Base-by-base conservation (phyloP, 2,329 filamentous ascomycete species). In the Conoideocrella luteorostrata region DNA sequence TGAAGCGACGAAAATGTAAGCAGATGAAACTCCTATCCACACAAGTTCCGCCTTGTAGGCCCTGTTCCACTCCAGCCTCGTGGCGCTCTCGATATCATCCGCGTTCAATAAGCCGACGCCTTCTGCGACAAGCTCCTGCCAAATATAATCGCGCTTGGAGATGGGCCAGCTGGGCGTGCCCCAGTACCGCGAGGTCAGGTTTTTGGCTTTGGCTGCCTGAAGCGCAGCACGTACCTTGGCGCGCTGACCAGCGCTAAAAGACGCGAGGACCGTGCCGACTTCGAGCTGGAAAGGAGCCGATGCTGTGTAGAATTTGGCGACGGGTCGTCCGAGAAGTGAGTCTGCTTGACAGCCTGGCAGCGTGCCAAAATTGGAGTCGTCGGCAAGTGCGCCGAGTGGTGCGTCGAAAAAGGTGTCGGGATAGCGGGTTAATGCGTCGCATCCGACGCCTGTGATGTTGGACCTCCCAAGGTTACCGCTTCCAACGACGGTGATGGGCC, bases 361-460 rank as follows among this genome's bases (percentile, higher is more conserved):
- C 10, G 23, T 35, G 17, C 42, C 46, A 6, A 26, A 45, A 7
- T 33, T 43, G 10, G 42, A 32, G 2, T 22, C 28, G 23, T 45
- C 29, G 28, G 28, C 46, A 1, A 71, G 53, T 55, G 62, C 55
- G 45, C 70, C 62, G 0, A 86, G 65, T 0, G 80, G 80, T 0
- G 81, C 82, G 50, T 86, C 83, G 55, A 80, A 82, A 58, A 84
- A 84, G 41, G 76, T 69, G 57, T 85, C 78, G 29, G 79, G 68
- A 28, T 39, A 45, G 11, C n/a, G 18, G 17, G 24, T 12, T 11
- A 47, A n/a, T 3, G 35, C 39, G 39, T 44, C 38, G 33, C 45
- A 47, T 7, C 45, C 45, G 4, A 28, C 18, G 26, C 45, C 41
- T 2, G 35, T 41, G 36, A 47, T 22, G 28, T 44, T 45, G 1